A percentile compares a stretch with the other conserved stretches of the same genome.
Conservation (phyloP, 805 yeast genomes). For the Candida orba region DNA sequence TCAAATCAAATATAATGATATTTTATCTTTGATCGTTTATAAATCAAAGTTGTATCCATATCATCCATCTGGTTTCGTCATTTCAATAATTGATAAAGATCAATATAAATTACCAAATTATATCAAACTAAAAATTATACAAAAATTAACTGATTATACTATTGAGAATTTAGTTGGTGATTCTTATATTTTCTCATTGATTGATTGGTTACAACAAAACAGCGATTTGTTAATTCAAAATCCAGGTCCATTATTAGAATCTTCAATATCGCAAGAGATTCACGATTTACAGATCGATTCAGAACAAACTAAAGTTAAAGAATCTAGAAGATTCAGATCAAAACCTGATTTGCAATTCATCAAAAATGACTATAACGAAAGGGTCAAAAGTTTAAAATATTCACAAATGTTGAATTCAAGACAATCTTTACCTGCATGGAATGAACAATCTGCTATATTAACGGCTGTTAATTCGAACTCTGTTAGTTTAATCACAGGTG, state of each 20-base stretch:
- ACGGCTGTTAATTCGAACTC: conserved; percentile 48
- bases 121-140: conserved; percentile 51
- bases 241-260: conserved; percentile 63
- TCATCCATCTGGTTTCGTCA: conserved; percentile 61
- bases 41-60: conserved; percentile 53
- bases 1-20: conserved; percentile 15
- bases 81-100: conserved; percentile 31
- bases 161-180: conserved; percentile 52
- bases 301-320: conserved; percentile 1
- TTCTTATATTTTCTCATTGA: conserved; percentile 56
- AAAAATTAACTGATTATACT: conserved; percentile 39
- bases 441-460: conserved; percentile 48
- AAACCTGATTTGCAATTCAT: conserved; percentile 29
- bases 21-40: conserved; percentile 33
- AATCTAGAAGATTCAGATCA: conserved; percentile 15
- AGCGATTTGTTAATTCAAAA: conserved; percentile 48
- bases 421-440: conserved; percentile 77
- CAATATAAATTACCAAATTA: conserved; percentile 56
- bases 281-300: conserved; percentile 1
- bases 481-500: conserved; percentile 84
- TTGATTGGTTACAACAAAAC: conserved; percentile 73
- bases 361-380: conserved; percentile 27
- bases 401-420: conserved; percentile 40
- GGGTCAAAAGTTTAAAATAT: conserved; percentile 29
- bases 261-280: neutral